Percentiles rank a stretch among this genome's conserved stretches.
Conservation (phyloP, 1,139 yeast genomes). For the Nakaseomyces sp. region DNA sequence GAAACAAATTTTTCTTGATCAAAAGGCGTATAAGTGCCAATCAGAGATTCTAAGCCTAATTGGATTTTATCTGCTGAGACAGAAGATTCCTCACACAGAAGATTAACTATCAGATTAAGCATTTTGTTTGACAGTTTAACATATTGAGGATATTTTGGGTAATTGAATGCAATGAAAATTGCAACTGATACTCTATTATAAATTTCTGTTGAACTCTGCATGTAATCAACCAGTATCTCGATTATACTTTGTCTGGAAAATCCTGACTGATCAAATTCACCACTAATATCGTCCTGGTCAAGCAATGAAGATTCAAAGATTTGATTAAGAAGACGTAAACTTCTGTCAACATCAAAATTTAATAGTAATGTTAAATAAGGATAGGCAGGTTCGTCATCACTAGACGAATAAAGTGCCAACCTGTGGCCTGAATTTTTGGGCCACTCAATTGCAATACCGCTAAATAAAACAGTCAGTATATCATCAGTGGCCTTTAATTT, state of each 20-base stretch:
- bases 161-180: conserved; percentile 65
- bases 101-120: conserved; percentile 41
- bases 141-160: conserved; percentile 74
- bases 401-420: conserved; percentile 16
- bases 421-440: conserved; percentile 31
- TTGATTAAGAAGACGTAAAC: conserved; percentile 23
- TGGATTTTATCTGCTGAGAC: conserved; percentile 41
- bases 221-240: conserved; percentile 25
- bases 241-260: conserved; percentile 29
- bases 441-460: conserved; percentile 42
- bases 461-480: conserved; percentile 49
- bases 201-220: conserved; percentile 12
- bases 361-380: conserved; percentile 31
- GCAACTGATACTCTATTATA: conserved; percentile 38
- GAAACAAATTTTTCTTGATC: conserved; percentile 39
- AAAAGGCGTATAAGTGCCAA: conserved; percentile 54
- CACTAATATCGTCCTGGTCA: conserved; percentile 17
- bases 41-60: conserved; percentile 57
- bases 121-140: conserved; percentile 56
- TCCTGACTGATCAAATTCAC: conserved; percentile 2
- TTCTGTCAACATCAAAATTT: conserved; percentile 15
- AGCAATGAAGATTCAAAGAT: conserved; percentile 28
- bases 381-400: conserved; percentile 28
- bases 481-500: conserved; percentile 37
- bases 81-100: conserved; percentile 37